Conservation (phyloP, 2,329 filamentous ascomycete genomes). For the Cadophora malorum region DNA sequence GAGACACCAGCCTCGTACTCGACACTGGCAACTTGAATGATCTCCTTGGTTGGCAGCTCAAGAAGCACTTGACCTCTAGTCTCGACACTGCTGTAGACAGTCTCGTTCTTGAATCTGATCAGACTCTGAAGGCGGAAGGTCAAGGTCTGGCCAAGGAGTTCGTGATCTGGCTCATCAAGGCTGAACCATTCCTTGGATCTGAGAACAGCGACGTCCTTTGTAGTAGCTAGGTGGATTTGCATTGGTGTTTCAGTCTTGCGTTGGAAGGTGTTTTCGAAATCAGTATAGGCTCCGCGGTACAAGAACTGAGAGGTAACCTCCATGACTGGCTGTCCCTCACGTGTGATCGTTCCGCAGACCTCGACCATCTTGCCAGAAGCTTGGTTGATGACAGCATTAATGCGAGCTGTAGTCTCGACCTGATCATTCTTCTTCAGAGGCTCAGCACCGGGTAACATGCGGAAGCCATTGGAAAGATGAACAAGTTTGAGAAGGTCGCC, state of each 20-base stretch:
- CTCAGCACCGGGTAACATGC: conserved; percentile 95
- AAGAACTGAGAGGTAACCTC: conserved; percentile 98
- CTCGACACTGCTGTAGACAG: conserved; percentile 87
- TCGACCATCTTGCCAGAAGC: conserved; percentile 99
- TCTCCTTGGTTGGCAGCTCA: conserved; percentile 94
- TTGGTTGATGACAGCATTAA: conserved; percentile 98
- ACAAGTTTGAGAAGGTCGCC: conserved; percentile 96
- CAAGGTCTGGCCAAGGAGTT: conserved; percentile 90
- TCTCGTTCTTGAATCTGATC: conserved; percentile 93
- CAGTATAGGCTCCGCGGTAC: conserved; percentile 90
- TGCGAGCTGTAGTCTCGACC: conserved; percentile 89
- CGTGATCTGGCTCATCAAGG: conserved; percentile 81
- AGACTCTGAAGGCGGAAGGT: conserved; percentile 95
- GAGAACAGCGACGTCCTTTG: conserved; percentile 91
- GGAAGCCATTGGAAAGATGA: conserved; percentile 95
- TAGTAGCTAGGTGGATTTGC: conserved; percentile 85
- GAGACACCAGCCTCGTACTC: conserved; percentile 92
- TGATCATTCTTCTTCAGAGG: conserved; percentile 95
- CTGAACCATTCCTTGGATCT: conserved; percentile 98
- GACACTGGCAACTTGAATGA: conserved; percentile 96
- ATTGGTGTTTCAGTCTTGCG: conserved; percentile 95
- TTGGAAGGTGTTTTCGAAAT: conserved; percentile 98
- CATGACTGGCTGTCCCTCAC: conserved; percentile 87
- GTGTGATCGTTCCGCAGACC: conserved; percentile 94
- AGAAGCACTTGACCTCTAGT: conserved; percentile 91